Evolutionary conservation across 108 stramenopile species (phyloP), one percentile per base, ranked within the genome.

Genomic region (Skeletonema potamos): DNA sequence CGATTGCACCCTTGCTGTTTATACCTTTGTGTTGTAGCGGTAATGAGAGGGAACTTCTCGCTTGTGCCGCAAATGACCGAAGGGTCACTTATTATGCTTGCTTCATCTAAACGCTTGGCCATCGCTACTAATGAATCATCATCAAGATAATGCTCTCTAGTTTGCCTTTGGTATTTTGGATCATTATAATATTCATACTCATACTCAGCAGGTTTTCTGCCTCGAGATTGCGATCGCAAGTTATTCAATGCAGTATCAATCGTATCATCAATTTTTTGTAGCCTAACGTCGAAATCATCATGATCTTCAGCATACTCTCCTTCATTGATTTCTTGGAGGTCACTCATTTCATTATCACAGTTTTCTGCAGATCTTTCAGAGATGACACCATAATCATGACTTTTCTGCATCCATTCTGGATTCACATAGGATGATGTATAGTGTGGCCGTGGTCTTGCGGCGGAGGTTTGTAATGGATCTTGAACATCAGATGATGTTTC

Each of bases 121-220:
- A 78, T 78, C 36, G 77, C 77, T 11, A 78, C 39, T 22, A 78
- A 43, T 12, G 77, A 78, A 43, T 71, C 70, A 41, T 71, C 60
- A n/a, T 71, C 48, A 51, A 22, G 7, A 6, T 15, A 24, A 22
- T 22, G 48, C 2, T 24, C 48, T 22, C 48, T 15, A 51, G 18
- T 24, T 22, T 51, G 6, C 22, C 22, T 24, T 6, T 51, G 48
- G 1, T 51, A 51, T 51, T 51, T 51, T 51, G 48, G 48, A 51
- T 51, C 48, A 51, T 51, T 51, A 51, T 51, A 51, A 24, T 51
- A 51, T 0, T 51, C 58, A 58, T 58, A 51, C 7, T 51, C 58
- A 58, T 58, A 43, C 44, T 39, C 62, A 4, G 18, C 20, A 9
- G 22, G 20, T 51, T 20, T 5, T 51, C 13, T 41, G 13, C 39